Base-by-base conservation (phyloP, 805 yeast species). In the Sugiyamaella chiloensis region DNA sequence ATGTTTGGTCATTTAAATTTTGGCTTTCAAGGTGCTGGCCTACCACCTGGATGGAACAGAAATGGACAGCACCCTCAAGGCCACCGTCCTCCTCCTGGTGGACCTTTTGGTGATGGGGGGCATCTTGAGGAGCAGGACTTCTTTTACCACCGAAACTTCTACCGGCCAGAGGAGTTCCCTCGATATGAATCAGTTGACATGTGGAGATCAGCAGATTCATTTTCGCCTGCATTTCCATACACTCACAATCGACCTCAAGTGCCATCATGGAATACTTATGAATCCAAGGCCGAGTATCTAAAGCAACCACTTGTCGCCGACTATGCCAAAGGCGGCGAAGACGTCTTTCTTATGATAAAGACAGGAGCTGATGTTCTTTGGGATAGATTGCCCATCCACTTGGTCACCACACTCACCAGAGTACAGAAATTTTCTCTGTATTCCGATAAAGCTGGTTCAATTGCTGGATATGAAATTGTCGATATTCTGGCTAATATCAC, bases 341-440 rank as follows among this genome's bases (percentile, higher is more conserved):
- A 52, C 14, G 20, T 63, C 5, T 65, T 64, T 41, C 47, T 68
- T 37, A 58, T 68, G 60, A 53, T 68, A 45, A 68, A 67, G 48
- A 68, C 72, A 2, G 70, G 72, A 2, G 59, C 59, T 9, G 62
- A 64, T 4, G 67, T 61, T 5, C 54, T 61, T 42, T 63, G 69
- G 68, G 48, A 56, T 17, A 62, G 71, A 9, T 37, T 67, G 40
- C 71, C 72, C 7, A 46, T 62, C 16, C 72, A 68, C 44, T 41
- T 64, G 24, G 43, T 52, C 41, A 63, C 70, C 3, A 60, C 69
- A 6, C 51, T 68, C 9, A 54, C 62, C 1, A 49, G 58, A 24
- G 58, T 64, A 20, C 63, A 60, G 5, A 48, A 63, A 44, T 63
- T 62, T 43, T 64, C 55, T 20, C 40, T 69, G 16, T 69, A 66